Percentiles rank a stretch among this genome's conserved stretches.
These are phyloP conservation scores for Tricholoma furcatifolium DNA, from an alignment of 768 basidiomycete genomes.

Conservation along the genomic window DNA sequence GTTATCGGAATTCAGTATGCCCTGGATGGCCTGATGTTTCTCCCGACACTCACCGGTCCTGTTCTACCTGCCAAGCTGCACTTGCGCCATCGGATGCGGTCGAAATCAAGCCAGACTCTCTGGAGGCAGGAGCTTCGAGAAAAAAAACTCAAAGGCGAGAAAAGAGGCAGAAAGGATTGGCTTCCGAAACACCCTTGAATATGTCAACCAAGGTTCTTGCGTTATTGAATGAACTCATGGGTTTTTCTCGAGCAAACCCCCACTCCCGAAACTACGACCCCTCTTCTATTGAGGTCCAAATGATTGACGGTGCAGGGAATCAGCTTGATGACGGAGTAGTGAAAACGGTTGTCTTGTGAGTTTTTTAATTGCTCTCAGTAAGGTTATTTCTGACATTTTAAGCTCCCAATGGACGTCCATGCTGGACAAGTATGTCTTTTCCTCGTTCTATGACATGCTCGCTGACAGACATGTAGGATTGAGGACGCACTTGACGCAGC, in stretches of 20 bases:
- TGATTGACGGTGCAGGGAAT: conserved; percentile 74
- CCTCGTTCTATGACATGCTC: background rate
- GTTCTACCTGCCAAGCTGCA: conserved; percentile 74
- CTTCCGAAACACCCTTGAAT: conserved; percentile 51
- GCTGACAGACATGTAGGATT: conserved; percentile 48
- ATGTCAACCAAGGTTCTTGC: conserved; percentile 89
- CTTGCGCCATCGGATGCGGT: conserved; percentile 75
- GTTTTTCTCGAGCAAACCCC: conserved; percentile 82
- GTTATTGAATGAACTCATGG: conserved; percentile 75
- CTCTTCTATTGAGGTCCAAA: conserved; percentile 65
- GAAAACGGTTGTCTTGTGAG: conserved; percentile 97
- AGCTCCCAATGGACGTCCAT: conserved; percentile 95
- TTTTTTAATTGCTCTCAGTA: conserved; percentile 15
- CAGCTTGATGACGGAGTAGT: conserved; percentile 65
- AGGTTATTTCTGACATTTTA: conserved; percentile 14
- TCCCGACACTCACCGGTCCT: conserved; percentile 56
- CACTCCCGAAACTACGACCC: conserved; percentile 88
- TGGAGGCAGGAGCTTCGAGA: conserved; percentile 44
- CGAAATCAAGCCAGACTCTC: conserved; percentile 68
- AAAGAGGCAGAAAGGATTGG: conserved; percentile 56
- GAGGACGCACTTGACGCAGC: conserved; percentile 86
- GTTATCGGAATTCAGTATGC: conserved; percentile 79
- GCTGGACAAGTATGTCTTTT: conserved; percentile 74
- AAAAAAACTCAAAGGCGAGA: conserved; percentile 67
- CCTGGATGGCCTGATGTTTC: conserved; percentile 77